Evolutionary conservation across 192 early-diverging fungal species (phyloP), one percentile per base, ranked within the genome.

Genomic region (Haplosporangium gracile): DNA sequence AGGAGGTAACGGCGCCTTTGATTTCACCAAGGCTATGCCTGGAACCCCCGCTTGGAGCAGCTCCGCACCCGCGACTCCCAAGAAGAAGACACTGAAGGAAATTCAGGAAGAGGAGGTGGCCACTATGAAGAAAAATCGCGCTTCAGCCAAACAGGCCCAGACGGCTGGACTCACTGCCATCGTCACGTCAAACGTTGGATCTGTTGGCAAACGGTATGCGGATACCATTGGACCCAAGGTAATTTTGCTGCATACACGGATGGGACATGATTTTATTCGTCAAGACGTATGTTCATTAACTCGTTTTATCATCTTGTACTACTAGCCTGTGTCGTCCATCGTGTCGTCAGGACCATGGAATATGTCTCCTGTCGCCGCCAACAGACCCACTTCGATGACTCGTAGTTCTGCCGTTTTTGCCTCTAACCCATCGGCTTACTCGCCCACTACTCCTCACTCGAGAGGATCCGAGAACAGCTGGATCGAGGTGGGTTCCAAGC

Each of bases 21-120:
- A 88, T 24, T 76, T 74, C 20, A 72, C 72, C 43, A 80, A 79
- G 70, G 78, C 82, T 47, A 53, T 75, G 83, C 7, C 68, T 55
- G 68, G 77, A 15, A 70, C 74, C 65, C 73, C 82, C 18, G 82
- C 82, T 26, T 83, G 82, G 82, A 83, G 82, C 68, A 83, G 72
- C 15, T 38, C 72, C 57, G 29, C 91, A 78, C 87, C 85, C 45
- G 32, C 81, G 55, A 80, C 89, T 39, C 89, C 91, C 3, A 93
- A 92, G 78, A 83, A 83, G 68, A 90, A 91, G 80, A 93, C 92
- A 3, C 74, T 93, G 47, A 80, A 89, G 45, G 93, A 93, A 74
- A 93, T 93, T 75, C 90, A 92, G 60, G 80, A 89, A 57, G 92
- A 93, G 57, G 92, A 93, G 39, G 92, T 92, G 68, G 89, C 88